A percentile compares a stretch with the other conserved stretches of the same genome.
Conservation (phyloP, 2,329 filamentous ascomycete genomes). For the Penicillium sp. region DNA sequence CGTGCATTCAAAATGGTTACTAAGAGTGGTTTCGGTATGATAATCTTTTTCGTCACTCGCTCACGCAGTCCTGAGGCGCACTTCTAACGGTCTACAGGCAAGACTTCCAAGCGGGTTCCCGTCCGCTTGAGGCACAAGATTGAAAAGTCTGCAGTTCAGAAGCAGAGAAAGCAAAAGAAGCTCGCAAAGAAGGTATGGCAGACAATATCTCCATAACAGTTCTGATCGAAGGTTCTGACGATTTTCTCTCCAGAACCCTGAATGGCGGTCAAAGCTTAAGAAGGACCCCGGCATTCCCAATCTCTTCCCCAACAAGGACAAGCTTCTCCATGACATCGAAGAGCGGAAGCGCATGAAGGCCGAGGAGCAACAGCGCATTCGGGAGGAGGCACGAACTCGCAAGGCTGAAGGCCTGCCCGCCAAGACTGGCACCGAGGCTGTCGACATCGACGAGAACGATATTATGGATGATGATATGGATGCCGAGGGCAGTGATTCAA, state of each 20-base stretch:
- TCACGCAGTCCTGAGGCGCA: background rate
- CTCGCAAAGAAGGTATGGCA: slow-evolving; percentile 71
- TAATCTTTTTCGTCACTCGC: background rate
- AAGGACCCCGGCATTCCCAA: slow-evolving; percentile 98
- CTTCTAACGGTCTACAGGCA: slow-evolving; percentile 59
- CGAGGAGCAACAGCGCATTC: slow-evolving; percentile 70
- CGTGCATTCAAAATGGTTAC: slow-evolving; percentile 37
- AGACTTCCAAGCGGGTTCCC: slow-evolving; percentile 87
- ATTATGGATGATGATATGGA: slow-evolving; percentile 57
- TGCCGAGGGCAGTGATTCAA: slow-evolving; percentile 57
- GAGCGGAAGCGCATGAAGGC: slow-evolving; percentile 77
- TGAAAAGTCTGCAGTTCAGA: slow-evolving; percentile 83
- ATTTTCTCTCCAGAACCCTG: slow-evolving; percentile 65
- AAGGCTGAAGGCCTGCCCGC: slow-evolving; percentile 40
- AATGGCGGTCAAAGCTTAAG: slow-evolving; percentile 94
- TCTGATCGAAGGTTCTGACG: slow-evolving; percentile 10
- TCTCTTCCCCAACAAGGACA: slow-evolving; percentile 96
- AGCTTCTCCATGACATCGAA: slow-evolving; percentile 90
- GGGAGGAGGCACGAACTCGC: slow-evolving; percentile 61
- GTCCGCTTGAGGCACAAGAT: slow-evolving; percentile 94
- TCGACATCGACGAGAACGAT: slow-evolving; percentile 48
- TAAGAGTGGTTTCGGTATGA: slow-evolving; percentile 38
- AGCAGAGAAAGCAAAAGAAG: slow-evolving; percentile 88
- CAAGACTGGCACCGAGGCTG: slow-evolving; percentile 35
- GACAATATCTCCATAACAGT: background rate